Evolutionary conservation across 176 grass and related monocot species (phyloP), one percentile per base, ranked within the genome.

Genomic region (Alloteropsis semialata): DNA sequence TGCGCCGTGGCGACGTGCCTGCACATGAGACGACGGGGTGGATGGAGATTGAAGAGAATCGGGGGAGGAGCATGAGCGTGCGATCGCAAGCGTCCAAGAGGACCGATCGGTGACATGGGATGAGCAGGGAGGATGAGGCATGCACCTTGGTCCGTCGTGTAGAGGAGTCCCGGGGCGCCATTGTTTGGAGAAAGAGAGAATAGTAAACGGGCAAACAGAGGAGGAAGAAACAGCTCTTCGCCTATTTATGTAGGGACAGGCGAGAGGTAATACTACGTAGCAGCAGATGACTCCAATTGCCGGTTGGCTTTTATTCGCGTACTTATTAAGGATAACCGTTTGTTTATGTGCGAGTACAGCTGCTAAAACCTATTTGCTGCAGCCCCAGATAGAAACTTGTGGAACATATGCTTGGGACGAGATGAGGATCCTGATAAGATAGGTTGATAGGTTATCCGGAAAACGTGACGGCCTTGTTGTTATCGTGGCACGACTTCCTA

Each of bases 191-290:
- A 0, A n/a, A 38, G 29, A 39, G 41, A 72, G 45, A 80, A 32
- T 49, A 78, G 43, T 48, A 65, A 33, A 19, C 27, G 45, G 72
- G 46, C 51, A 82, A 82, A 39, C 62, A 8, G 4, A 42, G 12
- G 38, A 39, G 11, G 78, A 50, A 1, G 48, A 69, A 54, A 36
- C 16, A 18, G 22, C 17, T 69, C 24, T 30, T 6, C 37, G 42
- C 39, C 72, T 87, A 76, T 82, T 82, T 82, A 61, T 76, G 44
- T 37, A 67, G 49, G 42, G 36, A n/a, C 65, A 13, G 10, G 67
- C 21, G 1, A 10, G 69, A 17, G 18, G 38, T 83, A 72, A 28
- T 83, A 72, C n/a, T n/a, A n/a, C n/a, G 56, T 7, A 41, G 33
- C 42, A 15, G 1, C 4, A 24, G 32, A 8, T 2, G 44, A 39